A percentile compares a stretch with the other conserved stretches of the same genome.
phyloP scores from a whole-genome alignment of 2,329 filamentous ascomycete genomes.

The Fusarium sp. region DNA sequence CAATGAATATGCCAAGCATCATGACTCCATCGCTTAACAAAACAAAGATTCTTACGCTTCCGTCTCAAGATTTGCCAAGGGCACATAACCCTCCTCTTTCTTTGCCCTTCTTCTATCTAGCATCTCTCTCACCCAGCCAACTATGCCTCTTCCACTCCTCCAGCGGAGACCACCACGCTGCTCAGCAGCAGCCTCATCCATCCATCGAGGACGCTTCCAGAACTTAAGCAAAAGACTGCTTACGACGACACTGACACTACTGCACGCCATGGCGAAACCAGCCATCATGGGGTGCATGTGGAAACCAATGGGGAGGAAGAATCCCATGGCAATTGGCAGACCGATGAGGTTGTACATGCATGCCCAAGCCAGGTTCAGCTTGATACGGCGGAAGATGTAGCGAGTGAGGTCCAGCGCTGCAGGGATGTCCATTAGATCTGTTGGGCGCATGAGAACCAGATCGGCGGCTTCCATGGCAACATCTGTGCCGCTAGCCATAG shows the following conservation, averaged over 20 bases:
- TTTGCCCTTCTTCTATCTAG: constrained; percentile 53
- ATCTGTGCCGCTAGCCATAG: constrained; percentile 91
- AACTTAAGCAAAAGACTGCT: constrained; percentile 87
- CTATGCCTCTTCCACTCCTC: constrained; percentile 58
- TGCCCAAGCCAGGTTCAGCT: constrained; percentile 91
- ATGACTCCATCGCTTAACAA: constrained; percentile 28
- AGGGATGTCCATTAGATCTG: constrained; percentile 93
- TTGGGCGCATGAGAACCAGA: constrained; percentile 93
- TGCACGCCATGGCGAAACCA: constrained; percentile 92
- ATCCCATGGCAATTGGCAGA: constrained; percentile 94
- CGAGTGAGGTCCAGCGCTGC: constrained; percentile 84
- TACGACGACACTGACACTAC: constrained; percentile 88
- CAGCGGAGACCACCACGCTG: constrained; percentile 62
- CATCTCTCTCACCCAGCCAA: constrained; percentile 58
- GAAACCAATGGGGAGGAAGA: constrained; percentile 90
- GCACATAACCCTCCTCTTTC: constrained; percentile 70
- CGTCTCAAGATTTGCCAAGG: constrained; percentile 65
- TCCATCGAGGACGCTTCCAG: constrained; percentile 88
- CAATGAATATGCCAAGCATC: constrained; percentile 12
- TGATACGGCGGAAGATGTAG: constrained; percentile 91
- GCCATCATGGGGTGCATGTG: constrained; percentile 95
- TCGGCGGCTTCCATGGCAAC: constrained; percentile 98
- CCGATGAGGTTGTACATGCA: constrained; percentile 94
- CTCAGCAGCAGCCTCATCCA: constrained; percentile 77
- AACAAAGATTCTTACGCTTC: constrained; percentile 19